Base-by-base conservation (phyloP, 2,329 filamentous ascomycete genomes). In the Colletotrichum musae region DNA sequence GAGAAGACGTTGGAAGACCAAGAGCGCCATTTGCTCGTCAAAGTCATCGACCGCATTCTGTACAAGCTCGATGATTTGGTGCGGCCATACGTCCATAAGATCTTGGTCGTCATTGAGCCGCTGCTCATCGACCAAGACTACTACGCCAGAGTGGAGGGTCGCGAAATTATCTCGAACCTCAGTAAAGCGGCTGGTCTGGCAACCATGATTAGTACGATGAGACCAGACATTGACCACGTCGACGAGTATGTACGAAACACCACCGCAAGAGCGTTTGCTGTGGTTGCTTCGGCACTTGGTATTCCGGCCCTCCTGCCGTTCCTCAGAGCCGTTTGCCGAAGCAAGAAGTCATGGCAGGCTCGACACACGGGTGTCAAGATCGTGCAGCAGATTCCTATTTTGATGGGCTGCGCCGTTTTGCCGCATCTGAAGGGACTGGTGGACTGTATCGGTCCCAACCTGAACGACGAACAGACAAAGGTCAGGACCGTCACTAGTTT, bases 191-290 rank as follows among this genome's bases (percentile, higher is more conserved):
- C 97, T 71, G 97, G 96, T 78, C 88, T 99, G 63, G 96, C 96
- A 18, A 96, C 97, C 74, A 99, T 99, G 96, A 99, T 99, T 80
- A 97, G 94, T 82, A 97, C 95, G 9, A 99, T 99, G 96, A 89
- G 96, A 76, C 97, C 96, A 0, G 96, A 99, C 88, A 97, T 99
- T 73, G 96, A 99, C 75, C 96, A 99, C 76, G 93, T 97, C 28
- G 96, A 99, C 76, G 96, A 99, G 80, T 99, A 99, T 78, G 97
- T 99, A 13, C 91, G 96, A 78, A 99, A 99, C 82, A 99, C 96
- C 1, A 99, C 96, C 2, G 96, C 96, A 63, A 89, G 96, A 84
- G 96, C 96, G 1, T 99, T 99, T 78, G 96, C 96, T 28, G 96
- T 99, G 6, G 96, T 99, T 45, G 96, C 96, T 2, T 98, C 95